Conservation (phyloP, 2,329 filamentous ascomycete species). For the Harringtonia lauricola region DNA sequence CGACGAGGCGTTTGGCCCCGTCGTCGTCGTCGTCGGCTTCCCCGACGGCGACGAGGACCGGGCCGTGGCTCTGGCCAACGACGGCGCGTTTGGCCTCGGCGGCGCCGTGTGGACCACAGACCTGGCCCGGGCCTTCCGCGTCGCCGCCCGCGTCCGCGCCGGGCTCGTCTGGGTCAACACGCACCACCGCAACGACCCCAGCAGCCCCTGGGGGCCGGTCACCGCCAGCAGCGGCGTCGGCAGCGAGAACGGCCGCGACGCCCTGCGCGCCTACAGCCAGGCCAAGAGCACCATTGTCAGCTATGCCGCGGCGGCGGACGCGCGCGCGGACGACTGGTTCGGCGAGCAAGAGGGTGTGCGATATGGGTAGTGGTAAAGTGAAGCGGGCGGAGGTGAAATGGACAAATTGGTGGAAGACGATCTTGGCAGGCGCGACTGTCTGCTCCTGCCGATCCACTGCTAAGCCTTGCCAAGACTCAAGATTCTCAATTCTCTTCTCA, state of each 20-base stretch:
- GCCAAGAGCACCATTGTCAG: conserved; percentile 61
- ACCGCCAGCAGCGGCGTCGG: conserved; percentile 54
- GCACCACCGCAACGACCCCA: conserved; percentile 62
- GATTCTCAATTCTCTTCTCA: no score
- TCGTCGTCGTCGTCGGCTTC: conserved; percentile 66
- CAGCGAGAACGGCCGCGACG: conserved; percentile 61
- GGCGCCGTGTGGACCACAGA: conserved; percentile 68
- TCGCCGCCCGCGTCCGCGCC: conserved; percentile 59
- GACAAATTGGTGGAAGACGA: no score
- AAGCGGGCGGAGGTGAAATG: no score
- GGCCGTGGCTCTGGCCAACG: conserved; percentile 59
- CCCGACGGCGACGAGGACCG: conserved; percentile 64
- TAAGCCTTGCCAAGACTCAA: no score
- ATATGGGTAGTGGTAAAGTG: no score
- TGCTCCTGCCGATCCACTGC: no score
- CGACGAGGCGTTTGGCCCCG: conserved; percentile 77
- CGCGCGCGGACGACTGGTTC: conserved; percentile 56
- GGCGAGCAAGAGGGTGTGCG: conserved; percentile 45
- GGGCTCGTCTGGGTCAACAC: conserved; percentile 49
- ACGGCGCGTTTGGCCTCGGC: conserved; percentile 65
- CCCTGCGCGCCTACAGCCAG: conserved; percentile 46
- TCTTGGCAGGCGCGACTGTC: no score
- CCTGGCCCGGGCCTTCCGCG: conserved; percentile 61
- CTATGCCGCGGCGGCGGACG: conserved; percentile 46
- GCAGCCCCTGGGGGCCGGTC: conserved; percentile 58